Base-by-base conservation (phyloP, 73 alveolate species). In the Stentor roeselii region DNA sequence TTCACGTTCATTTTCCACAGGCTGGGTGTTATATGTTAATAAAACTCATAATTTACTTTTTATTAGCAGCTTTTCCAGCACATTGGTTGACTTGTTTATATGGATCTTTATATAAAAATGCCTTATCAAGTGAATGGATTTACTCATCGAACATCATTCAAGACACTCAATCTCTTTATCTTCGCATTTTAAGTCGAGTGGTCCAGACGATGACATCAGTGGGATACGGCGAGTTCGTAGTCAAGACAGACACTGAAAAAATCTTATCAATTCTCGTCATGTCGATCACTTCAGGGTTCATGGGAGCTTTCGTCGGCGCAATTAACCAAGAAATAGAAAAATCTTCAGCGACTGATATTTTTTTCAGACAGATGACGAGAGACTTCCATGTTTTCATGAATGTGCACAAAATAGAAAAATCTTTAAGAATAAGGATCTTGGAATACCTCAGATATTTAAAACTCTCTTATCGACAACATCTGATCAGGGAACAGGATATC, bases 401-500 rank as follows among this genome's bases (percentile, higher is more conserved):
- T 21, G 34, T 15, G 34, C n/a, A 67, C 34, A 67, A 32, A 34
- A 32, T 67, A 0, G 42, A 36, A 0, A 67, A 67, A 32, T 21
- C n/a, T 30, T 34, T 67, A 40, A 21, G 37, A 32, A 21, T 67
- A 11, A 67, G 37, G 34, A 40, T 67, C 21, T 21, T n/a, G 37
- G 34, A 32, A 15, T 67, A 67, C 34, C 14, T 67, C 27, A 32
- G 37, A 34, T 34, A 67, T 67, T n/a, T 67, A 67, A 21, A 67
- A 21, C 27, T 21, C 2, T 21, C n/a, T 1, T 32, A 67, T 21
- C 21, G 34, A 30, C 21, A 67, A 27, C 21, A 21, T 32, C n/a
- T 21, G 1, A 30, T 67, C 21, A 67, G 41, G 37, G 80, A 67
- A 67, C 42, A 67, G 11, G 80, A 67, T 67, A 67, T 67, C 34